These are phyloP conservation scores for Diaporthe nobilis DNA, from an alignment of 2,329 filamentous ascomycete genomes.

Conservation along the genomic window DNA sequence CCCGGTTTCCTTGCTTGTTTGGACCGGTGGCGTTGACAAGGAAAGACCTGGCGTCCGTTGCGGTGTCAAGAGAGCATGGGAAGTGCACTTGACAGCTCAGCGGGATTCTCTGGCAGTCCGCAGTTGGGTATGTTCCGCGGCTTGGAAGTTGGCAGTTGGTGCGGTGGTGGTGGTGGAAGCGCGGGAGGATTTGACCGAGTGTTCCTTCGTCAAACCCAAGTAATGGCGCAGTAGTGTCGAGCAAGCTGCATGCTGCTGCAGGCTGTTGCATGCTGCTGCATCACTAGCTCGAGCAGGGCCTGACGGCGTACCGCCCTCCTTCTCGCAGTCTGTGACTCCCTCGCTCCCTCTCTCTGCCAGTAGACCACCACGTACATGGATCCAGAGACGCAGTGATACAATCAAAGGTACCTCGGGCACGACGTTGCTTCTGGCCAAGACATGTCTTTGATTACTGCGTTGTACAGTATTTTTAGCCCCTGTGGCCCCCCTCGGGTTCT, in stretches of 20 bases:
- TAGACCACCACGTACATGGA: too few relatives aligned
- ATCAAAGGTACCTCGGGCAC: background rate
- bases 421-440: conserved; percentile 27
- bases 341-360: background rate
- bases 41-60: background rate
- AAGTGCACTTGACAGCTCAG: background rate
- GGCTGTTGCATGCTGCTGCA: conserved; percentile 13
- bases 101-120: background rate
- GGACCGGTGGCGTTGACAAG: background rate
- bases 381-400: background rate
- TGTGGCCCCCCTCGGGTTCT: conserved; percentile 7
- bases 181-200: conserved; percentile 26
- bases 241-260: conserved; percentile 3
- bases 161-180: conserved; percentile 3
- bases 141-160: conserved; percentile 24
- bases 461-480: conserved; percentile 10
- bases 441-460: background rate
- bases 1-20: background rate
- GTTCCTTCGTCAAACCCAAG: conserved; percentile 19
- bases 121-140: background rate
- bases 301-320: background rate
- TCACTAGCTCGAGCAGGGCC: conserved; percentile 28
- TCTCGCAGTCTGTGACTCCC: conserved; percentile 1
- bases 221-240: background rate
- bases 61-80: background rate